Conservation (phyloP, 495 filamentous ascomycete genomes). For the Pseudoneurospora amorphoporcata region DNA sequence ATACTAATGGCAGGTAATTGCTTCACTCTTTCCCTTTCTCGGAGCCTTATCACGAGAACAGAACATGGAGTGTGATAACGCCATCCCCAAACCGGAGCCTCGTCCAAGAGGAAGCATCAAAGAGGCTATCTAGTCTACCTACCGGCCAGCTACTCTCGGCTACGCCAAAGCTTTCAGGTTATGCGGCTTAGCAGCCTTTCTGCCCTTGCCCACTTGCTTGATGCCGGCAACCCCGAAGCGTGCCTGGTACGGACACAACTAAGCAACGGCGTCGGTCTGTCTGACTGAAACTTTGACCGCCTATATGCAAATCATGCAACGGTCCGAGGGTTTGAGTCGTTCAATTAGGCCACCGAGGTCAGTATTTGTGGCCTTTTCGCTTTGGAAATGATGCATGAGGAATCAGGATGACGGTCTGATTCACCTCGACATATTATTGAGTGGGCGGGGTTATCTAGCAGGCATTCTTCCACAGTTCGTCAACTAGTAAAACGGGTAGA, state of each 20-base stretch:
- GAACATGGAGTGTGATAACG: background rate
- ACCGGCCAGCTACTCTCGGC: background rate
- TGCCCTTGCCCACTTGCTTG: background rate
- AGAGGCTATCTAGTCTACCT: too few species aligned
- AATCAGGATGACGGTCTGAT: background rate
- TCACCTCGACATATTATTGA: background rate
- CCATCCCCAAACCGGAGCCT: too few species aligned
- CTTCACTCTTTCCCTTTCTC: background rate
- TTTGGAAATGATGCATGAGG: background rate
- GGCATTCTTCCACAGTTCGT: background rate
- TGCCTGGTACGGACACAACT: too few species aligned
- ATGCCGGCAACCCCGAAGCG: too few species aligned
- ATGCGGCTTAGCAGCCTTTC: background rate
- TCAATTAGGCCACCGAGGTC: background rate
- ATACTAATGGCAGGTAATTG: background rate
- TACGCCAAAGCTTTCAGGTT: background rate
- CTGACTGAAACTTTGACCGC: too few species aligned
- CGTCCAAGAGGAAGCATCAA: too few species aligned
- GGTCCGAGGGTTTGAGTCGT: background rate
- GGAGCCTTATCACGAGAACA: background rate
- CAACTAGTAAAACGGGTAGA: background rate
- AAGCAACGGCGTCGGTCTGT: too few species aligned
- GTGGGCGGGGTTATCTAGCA: background rate
- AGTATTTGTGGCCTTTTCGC: background rate
- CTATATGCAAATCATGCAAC: background rate